Base-by-base conservation (phyloP, 768 basidiomycete genomes). In the Amanita muscaria region DNA sequence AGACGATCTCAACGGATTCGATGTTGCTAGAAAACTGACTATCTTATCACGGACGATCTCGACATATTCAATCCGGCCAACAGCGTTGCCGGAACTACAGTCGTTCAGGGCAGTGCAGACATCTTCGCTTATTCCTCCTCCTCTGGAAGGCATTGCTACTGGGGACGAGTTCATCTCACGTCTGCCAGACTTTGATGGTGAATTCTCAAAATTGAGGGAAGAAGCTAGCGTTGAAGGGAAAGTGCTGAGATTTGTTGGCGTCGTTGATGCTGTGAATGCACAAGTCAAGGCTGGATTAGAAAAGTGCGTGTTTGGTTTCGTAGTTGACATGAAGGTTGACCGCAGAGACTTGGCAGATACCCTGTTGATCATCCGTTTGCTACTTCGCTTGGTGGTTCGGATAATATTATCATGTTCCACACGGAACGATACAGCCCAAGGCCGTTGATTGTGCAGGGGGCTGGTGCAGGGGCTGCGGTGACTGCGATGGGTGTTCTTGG, bases 341-440 rank as follows among this genome's bases (percentile, higher is more conserved):
- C n/a, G n/a, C n/a, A n/a, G n/a, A n/a, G n/a, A n/a, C n/a, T n/a
- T n/a, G n/a, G n/a, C n/a, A 97, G 93, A 61, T 99, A 98, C 60
- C 78, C 91, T 4, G 72, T 68, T 19, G 77, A 80, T 12, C 96
- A 99, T 61, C 86, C 96, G 1, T 98, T 99, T 57, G 93, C 93
- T 3, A 94, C 94, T 1, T 88, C 93, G 1, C 76, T 99, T 11
- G 88, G 90, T 16, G 96, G 94, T 1, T 91, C 91, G 16, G 96
- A 99, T 64, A 98, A 98, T 61, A 97, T 99, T 59, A 78, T 99
- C 60, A 88, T 96, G 72, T 97, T 98, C 77, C 86, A 90, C 59
- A 97, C 94, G 0, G 81, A 87, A 56, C 73, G 96, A 32, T 99
- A 99, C 58, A 80, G 83, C 2, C 75, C 82, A 6, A 68, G 91